Evolutionary conservation across 129 eudicot genomes (phyloP).

Genomic region (Glebionis coronaria): DNA sequence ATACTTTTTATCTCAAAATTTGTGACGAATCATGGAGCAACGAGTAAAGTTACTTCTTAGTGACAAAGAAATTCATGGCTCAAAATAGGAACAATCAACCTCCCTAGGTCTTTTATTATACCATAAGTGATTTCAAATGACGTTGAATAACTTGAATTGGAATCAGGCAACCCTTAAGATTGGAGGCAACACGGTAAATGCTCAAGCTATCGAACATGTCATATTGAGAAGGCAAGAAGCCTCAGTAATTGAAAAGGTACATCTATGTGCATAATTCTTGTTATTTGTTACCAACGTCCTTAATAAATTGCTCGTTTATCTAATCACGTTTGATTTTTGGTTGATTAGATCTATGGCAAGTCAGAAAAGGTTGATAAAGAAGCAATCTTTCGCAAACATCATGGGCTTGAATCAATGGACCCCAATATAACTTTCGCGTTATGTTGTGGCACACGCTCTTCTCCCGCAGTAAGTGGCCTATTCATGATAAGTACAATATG

Average conservation of each 20-base stretch:
- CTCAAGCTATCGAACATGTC: constrained; percentile 75
- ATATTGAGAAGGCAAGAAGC: constrained; percentile 67
- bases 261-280: background rate
- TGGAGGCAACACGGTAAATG: constrained; percentile 79
- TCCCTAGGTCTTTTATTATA: background rate
- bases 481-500: background rate
- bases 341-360: constrained; percentile 35
- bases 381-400: constrained; percentile 44
- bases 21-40: background rate
- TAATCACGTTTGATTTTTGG: constrained; percentile 8
- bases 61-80: background rate
- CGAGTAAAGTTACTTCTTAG: background rate
- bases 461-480: constrained; percentile 67
- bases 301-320: background rate
- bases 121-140: background rate
- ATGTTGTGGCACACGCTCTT: constrained; percentile 91
- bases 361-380: constrained; percentile 52
- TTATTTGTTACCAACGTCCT: background rate
- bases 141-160: background rate
- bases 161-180: constrained; percentile 76
- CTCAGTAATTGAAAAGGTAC: constrained; percentile 61
- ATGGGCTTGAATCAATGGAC: constrained; percentile 61
- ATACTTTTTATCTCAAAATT: too few relatives aligned
- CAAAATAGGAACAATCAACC: background rate
- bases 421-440: constrained; percentile 79